Evolutionary conservation across 2,329 filamentous ascomycete genomes (phyloP), one percentile per base, ranked within the genome.

Genomic region (Rhynchosporium graminicola): DNA sequence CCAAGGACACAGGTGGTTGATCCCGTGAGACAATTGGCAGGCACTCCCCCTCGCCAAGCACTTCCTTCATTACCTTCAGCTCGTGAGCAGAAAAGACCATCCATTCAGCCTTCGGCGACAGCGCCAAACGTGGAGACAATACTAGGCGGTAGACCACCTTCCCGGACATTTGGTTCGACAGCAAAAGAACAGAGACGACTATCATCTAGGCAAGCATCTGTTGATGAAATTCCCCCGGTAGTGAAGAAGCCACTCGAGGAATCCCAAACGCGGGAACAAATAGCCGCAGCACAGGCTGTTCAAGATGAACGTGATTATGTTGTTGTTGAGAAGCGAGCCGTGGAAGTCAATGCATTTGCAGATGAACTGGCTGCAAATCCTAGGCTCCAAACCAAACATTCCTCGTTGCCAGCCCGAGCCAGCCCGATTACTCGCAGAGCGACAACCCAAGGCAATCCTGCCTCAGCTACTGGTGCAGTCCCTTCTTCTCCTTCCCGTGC

Each of bases 261-360:
- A 7, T 52, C 62, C 10, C 65, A 68, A 43, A 67, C 62, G 26
- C 61, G 80, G 83, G 61, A 88, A 89, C 67, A 86, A 87, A 63
- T 87, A 89, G 71, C 85, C 56, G 80, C 81, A 46, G 87, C 89
- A 67, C 82, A 83, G 51, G 89, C 88, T 3, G 92, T 91, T 2
- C 91, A 96, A 70, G 94, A 98, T 67, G 87, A 96, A 74, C 87
- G 94, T 67, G 95, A 98, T 68, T 99, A 98, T 71, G 94, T 99
- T 26, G 82, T 98, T 31, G 91, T 99, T 12, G 95, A 99, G 78
- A 97, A 97, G 79, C 87, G 89, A 67, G 90, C 92, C 26, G 93
- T 99, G 10, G 94, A 98, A 75, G 94, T 99, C 57, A 98, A 99
- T 75, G 95, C 95, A 2, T 89, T 99, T 71, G 95, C 95, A 28